Base-by-base conservation (phyloP, 768 basidiomycete genomes). In the Cystobasidium ongulense region DNA sequence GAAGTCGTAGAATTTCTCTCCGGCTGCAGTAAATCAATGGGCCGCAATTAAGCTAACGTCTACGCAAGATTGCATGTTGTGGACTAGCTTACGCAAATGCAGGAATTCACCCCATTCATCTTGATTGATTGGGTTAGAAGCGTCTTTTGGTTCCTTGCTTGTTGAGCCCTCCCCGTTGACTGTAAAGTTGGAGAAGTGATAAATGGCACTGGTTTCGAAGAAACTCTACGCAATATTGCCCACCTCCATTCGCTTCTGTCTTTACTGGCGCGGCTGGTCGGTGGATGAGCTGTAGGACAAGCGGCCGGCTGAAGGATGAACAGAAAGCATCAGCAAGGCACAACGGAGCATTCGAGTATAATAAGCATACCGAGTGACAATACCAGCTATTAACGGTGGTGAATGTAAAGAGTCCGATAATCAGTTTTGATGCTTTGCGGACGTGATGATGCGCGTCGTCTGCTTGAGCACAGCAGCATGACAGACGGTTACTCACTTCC, bases 41-140 rank as follows among this genome's bases (percentile, higher is more conserved):
- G n/a, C 74, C 76, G 62, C 1, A 1, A 27, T 25, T 17, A 0
- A 35, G 4, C 25, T 10, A 1, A 25, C 1, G 43, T 33, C 1
- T 35, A 50, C 33, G 7, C 25, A 35, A 27, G 36, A 29, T 8
- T 17, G 10, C n/a, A 31, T 59, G 23, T 31, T 33, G 5, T 13
- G 31, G 15, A 13, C 7, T 18, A 50, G 29, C 61, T 52, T 23
- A 65, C 50, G 74, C 41, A 66, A 33, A 78, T 83, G 92, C 35
- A 97, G 84, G 85, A 99, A 99, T 82, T 99, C 96, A 78, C 95
- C 96, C 96, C 96, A 99, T 82, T 98, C 96, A 78, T 96, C 88
- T 70, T 88, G 84, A 81, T 98, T 98, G 82, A 89, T 91, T 33
- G 86, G 84, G 75, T 89, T 88, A 83, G 90, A 90, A 35, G 82